A percentile compares a stretch with the other conserved stretches of the same genome.
Evolutionary conservation across 2,329 filamentous ascomycete genomes (phyloP).

Genomic region (Aureobasidium sp.): DNA sequence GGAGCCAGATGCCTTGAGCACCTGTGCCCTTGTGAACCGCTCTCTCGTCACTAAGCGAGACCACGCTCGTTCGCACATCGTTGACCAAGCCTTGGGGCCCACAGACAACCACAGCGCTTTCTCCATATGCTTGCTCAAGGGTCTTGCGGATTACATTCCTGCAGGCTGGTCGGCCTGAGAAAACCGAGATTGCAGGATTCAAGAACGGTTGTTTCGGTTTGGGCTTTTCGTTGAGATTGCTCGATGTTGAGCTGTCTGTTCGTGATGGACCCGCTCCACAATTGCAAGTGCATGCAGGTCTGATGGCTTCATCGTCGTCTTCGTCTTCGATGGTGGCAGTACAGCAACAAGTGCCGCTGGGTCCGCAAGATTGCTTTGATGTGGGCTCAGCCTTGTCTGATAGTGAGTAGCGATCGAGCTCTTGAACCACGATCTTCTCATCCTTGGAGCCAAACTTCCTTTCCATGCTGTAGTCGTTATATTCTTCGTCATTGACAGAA

Average conservation of each 20-base stretch:
- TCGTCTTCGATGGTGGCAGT: conserved; percentile 39
- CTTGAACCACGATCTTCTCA: conserved; percentile 23
- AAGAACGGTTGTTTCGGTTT: conserved; percentile 18
- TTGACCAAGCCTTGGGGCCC: conserved; percentile 47
- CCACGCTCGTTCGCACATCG: conserved; percentile 47
- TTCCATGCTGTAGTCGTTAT: neutral
- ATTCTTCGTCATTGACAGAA: conserved; percentile 9
- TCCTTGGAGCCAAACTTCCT: conserved; percentile 11
- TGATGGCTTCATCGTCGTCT: conserved; percentile 24
- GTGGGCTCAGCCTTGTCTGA: conserved; percentile 9
- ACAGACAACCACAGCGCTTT: conserved; percentile 55
- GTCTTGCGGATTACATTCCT: conserved; percentile 44
- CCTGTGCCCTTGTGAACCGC: conserved; percentile 60
- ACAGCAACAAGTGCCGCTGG: conserved; percentile 40
- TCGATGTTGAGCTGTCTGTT: conserved; percentile 17
- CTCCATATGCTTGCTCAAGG: conserved; percentile 51
- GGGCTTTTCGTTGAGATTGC: conserved; percentile 12
- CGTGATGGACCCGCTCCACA: conserved; percentile 25
- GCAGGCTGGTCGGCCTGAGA: conserved; percentile 45
- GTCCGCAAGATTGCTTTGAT: conserved; percentile 21
- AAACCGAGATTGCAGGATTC: conserved; percentile 28
- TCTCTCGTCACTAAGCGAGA: conserved; percentile 52
- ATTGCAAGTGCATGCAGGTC: conserved; percentile 27
- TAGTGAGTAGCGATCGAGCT: conserved; percentile 16
- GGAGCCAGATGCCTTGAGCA: conserved; percentile 54